These are phyloP conservation scores for Phoma sp. DNA, from an alignment of 2,329 filamentous ascomycete species.

Conservation along the genomic window DNA sequence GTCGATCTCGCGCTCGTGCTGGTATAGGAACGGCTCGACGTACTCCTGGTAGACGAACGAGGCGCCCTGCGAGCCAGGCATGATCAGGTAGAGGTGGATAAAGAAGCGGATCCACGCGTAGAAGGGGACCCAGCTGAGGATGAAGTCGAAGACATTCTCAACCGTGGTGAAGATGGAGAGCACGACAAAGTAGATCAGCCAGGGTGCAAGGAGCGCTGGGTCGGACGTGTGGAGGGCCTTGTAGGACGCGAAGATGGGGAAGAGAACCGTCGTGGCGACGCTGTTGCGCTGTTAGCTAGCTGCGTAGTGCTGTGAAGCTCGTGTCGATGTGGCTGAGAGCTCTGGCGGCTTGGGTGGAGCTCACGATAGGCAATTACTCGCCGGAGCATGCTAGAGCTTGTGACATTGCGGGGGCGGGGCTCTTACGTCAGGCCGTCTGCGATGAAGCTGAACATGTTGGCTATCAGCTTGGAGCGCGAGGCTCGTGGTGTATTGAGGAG, in stretches of 20 bases:
- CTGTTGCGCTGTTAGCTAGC: conserved; percentile 32
- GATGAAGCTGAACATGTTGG: conserved; percentile 46
- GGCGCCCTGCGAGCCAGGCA: conserved; percentile 96
- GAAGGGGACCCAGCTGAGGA: conserved; percentile 90
- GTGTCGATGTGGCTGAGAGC: conserved; percentile 21
- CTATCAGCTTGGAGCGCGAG: conserved; percentile 9
- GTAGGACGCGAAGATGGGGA: conserved; percentile 96
- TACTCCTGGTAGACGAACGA: conserved; percentile 82
- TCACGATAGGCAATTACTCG: conserved; percentile 7
- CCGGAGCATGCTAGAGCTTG: conserved; percentile 15
- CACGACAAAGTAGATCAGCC: conserved; percentile 99
- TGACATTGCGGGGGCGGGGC: conserved; percentile 36
- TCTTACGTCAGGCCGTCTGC: conserved; percentile 48
- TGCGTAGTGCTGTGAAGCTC: neutral
- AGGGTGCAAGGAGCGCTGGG: conserved; percentile 88
- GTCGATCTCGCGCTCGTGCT: conserved; percentile 89
- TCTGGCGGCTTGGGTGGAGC: conserved; percentile 14
- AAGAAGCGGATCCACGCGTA: conserved; percentile 89
- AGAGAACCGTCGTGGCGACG: conserved; percentile 76
- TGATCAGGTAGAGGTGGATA: conserved; percentile 90
- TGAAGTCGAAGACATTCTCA: conserved; percentile 87
- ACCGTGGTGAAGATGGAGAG: conserved; percentile 79
- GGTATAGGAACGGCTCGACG: conserved; percentile 83
- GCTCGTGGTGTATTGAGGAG: neutral
- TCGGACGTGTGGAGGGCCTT: conserved; percentile 94